Percentiles rank a stretch among this genome's conserved stretches.
Evolutionary conservation across 257 asterid genomes (phyloP).

Genomic region (Nicotiana obtusifolia): DNA sequence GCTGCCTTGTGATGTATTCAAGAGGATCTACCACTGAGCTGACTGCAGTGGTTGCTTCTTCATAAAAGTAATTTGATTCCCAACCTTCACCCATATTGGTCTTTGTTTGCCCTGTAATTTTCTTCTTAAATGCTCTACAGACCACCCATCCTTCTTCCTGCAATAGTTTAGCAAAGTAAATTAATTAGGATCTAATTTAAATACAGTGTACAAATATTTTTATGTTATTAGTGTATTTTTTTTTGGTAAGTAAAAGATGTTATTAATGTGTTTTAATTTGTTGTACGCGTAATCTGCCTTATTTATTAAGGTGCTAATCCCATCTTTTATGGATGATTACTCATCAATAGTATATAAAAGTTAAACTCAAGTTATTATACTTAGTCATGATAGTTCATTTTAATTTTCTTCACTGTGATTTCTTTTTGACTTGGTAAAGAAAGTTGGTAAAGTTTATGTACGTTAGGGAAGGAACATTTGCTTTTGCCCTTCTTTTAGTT

Average conservation of each 20-base stretch:
- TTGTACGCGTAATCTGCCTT: neutral
- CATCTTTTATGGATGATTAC: neutral
- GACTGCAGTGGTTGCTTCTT: constrained; percentile 23
- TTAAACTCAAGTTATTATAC: neutral
- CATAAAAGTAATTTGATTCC: constrained; percentile 45
- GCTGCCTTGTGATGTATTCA: constrained; percentile 27
- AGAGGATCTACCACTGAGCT: constrained; percentile 30
- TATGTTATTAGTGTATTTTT: neutral
- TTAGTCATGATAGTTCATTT: neutral
- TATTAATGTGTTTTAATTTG: neutral
- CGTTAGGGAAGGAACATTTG: neutral
- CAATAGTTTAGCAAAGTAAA: neutral
- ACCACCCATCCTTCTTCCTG: constrained; percentile 84
- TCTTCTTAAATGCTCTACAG: constrained; percentile 66
- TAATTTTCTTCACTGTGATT: neutral
- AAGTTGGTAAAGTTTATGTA: neutral
- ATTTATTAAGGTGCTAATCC: neutral
- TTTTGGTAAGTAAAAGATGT: too few species aligned
- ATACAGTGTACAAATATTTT: neutral
- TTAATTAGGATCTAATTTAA: neutral
- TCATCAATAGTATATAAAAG: neutral
- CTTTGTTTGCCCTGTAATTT: constrained; percentile 42
- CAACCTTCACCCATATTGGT: constrained; percentile 28
- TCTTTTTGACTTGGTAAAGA: neutral
- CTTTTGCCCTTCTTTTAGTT: neutral